phyloP scores from a whole-genome alignment of 1,139 yeast species.

The Geotrichum candidum region DNA sequence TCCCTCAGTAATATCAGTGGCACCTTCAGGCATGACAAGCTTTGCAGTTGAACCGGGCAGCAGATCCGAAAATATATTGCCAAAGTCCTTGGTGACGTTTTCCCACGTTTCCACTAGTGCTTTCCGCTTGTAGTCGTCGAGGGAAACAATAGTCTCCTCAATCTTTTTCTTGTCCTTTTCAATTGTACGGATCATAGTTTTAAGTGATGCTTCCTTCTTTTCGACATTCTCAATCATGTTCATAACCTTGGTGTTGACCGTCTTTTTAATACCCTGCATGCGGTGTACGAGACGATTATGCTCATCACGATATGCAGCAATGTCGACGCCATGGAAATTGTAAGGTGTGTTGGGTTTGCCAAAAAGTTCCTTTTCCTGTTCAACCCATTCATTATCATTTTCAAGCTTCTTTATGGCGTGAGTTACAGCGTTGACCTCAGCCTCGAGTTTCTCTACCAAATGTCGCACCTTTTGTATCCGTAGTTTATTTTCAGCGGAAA shows the following conservation, averaged over 20 bases:
- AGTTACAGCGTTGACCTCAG: slow-evolving; percentile 39
- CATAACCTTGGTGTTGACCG: slow-evolving; percentile 85
- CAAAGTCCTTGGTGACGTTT: slow-evolving; percentile 75
- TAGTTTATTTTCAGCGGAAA: slow-evolving; percentile 47
- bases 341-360: slow-evolving; percentile 36
- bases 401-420: slow-evolving; percentile 46
- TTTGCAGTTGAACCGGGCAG: slow-evolving; percentile 89
- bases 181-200: slow-evolving; percentile 77
- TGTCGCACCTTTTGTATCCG: slow-evolving; percentile 56
- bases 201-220: slow-evolving; percentile 73
- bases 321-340: slow-evolving; percentile 42
- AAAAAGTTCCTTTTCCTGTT: slow-evolving; percentile 49
- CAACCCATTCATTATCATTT: slow-evolving; percentile 65
- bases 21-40: slow-evolving; percentile 68
- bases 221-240: slow-evolving; percentile 91
- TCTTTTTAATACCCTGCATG: slow-evolving; percentile 67
- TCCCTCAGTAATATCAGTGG: slow-evolving; percentile 78
- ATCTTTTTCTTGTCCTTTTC: slow-evolving; percentile 88
- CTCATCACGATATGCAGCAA: slow-evolving; percentile 57
- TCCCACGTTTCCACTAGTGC: slow-evolving; percentile 80
- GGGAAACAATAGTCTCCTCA: slow-evolving; percentile 77
- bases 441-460: slow-evolving; percentile 55
- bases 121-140: slow-evolving; percentile 80
- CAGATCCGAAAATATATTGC: slow-evolving; percentile 83
- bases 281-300: slow-evolving; percentile 54